Evolutionary conservation across 1,139 yeast genomes (phyloP).

Genomic region (Taphrina deformans): DNA sequence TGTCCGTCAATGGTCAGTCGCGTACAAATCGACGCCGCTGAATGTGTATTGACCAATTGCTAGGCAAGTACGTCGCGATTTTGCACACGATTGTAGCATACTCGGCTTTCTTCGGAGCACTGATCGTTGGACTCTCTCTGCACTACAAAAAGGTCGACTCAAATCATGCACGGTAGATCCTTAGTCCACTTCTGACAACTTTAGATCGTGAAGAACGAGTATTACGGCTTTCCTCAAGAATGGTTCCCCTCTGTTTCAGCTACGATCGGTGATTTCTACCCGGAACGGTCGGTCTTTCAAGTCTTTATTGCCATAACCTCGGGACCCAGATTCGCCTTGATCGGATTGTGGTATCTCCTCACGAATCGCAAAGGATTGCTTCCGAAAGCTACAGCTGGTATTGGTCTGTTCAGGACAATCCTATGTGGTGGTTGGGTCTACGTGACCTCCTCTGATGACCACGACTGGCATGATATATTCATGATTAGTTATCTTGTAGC

Average conservation of each 20-base stretch:
- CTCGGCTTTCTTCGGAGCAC: constrained; percentile 27
- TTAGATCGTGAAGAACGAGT: constrained; percentile 78
- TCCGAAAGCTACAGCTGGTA: constrained; percentile 52
- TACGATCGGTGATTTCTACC: constrained; percentile 93
- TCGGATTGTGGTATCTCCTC: constrained; percentile 59
- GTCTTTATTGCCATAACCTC: constrained; percentile 57
- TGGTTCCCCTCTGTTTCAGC: constrained; percentile 99
- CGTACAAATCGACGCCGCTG: too few relatives aligned
- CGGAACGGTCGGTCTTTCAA: constrained; percentile 91
- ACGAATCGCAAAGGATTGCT: constrained; percentile 48
- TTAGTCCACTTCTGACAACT: background rate
- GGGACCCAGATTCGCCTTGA: constrained; percentile 79
- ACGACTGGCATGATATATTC: constrained; percentile 91
- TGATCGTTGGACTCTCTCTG: constrained; percentile 16
- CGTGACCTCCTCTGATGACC: constrained; percentile 94
- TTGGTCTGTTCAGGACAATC: constrained; percentile 78
- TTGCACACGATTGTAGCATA: constrained; percentile 26
- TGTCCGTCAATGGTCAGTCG: constrained; percentile 1
- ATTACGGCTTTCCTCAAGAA: constrained; percentile 90
- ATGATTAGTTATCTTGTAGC: constrained; percentile 87
- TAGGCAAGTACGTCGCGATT: constrained; percentile 24
- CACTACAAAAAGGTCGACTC: constrained; percentile 30
- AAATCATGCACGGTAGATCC: background rate
- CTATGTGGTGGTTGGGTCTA: constrained; percentile 99
- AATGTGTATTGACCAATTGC: too few relatives aligned